Evolutionary conservation across 306 rosid genomes (phyloP), one percentile per base, ranked within the genome.

Genomic region (Hippophae rhamnoides): DNA sequence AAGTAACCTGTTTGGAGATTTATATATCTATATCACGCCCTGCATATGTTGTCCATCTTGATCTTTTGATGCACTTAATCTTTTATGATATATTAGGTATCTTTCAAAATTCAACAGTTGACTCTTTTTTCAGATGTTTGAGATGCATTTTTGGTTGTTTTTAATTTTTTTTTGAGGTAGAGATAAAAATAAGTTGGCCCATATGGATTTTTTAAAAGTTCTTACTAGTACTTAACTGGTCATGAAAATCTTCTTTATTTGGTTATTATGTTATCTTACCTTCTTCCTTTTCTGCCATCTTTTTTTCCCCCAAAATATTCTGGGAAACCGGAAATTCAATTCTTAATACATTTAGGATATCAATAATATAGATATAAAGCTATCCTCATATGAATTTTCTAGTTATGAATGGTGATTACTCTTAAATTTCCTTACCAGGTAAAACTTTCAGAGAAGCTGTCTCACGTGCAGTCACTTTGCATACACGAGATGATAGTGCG

Each of bases 401-500:
- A 46, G 48, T 53, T 38, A 26, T 65, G 45, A 59, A 43, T 73
- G 70, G 57, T 61, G 59, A 47, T 56, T 65, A 10, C 54, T 40
- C 52, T 60, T 74, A 65, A 47, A 23, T 69, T 78, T 77, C 44
- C 58, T 74, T 79, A 48, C 58, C 74, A 92, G 98, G 95, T 92
- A 70, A 92, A 87, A 79, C 96, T 92, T 74, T 87, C 98, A 10
- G 98, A 83, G 72, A 92, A 92, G 72, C 79, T 92, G 51, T 84
- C 97, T 5, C 99, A 92, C 57, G 96, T 92, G 62, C 99, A 92
- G 65, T 86, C 99, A 62, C 96, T 92, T 56, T 88, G 97, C 68
- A 80, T 92, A 67, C 99, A 92, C 74, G 99, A 92, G 70, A 92
- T 92, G 99, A 84, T 88, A 67, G 94, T 88, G 67, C 86, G 99